Base-by-base conservation (phyloP, 2,329 filamentous ascomycete species). In the Verticillium dahliae region DNA sequence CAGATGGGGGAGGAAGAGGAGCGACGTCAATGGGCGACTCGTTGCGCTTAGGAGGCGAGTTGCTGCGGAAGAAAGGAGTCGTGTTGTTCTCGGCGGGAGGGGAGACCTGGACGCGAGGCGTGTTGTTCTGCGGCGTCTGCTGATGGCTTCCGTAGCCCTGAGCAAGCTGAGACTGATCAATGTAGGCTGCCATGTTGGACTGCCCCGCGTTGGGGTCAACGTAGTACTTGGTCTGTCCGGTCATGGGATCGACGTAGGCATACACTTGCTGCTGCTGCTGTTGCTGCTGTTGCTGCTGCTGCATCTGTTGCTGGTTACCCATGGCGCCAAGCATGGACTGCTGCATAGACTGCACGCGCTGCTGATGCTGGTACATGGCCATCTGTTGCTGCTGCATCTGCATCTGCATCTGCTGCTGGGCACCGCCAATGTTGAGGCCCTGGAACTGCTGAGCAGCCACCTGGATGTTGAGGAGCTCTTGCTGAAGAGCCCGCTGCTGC, bases 401-500 rank as follows among this genome's bases (percentile, higher is more conserved):
- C 74, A 68, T 73, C 68, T 84, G 81, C 45, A 50, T 50, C 35
- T 75, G 74, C 61, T 80, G 74, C 69, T 78, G 77, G 6, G 75
- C 70, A 59, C 78, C 78, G 71, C 82, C 88, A 62, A 96, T 73
- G 74, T 83, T 92, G 76, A 96, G 80, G 66, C 85, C 86, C 73
- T 92, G 90, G 70, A 93, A 90, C 75, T 93, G 90, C 76, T 92
- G 90, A 63, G 91, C 90, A 41, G 90, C 90, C 59, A 88, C 87
- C 70, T 94, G 95, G 31, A 97, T 87, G 66, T 81, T 90, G 68
- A 92, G 85, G 67, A 98, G 84, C 78, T 98, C 92, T 78, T 97
- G 93, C 77, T 98, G 93, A 59, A 98, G 86, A 66, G 91, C 90
- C 78, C 97, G 92, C 77, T 98, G 94, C 77, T 97, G 93, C 72